phyloP scores from a whole-genome alignment of 2,329 filamentous ascomycete species.

The Immersiporthe knoxdaviesiana region DNA sequence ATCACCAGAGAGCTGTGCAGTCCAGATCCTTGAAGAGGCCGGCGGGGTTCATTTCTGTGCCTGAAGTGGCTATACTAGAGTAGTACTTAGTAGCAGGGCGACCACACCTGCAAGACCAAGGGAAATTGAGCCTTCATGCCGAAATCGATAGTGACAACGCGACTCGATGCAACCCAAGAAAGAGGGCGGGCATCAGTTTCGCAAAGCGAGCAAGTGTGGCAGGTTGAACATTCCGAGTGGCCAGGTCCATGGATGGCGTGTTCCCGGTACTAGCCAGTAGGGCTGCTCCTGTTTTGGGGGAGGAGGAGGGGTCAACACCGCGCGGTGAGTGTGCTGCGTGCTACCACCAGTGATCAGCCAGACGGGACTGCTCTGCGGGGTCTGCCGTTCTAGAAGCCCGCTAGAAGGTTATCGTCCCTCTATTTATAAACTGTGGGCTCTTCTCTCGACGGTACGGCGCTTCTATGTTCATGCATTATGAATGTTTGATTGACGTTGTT shows the following conservation, averaged over 20 bases:
- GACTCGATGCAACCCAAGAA: not conserved
- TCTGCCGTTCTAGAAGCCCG: constrained; percentile 10
- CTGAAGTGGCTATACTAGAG: not conserved
- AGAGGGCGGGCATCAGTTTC: not conserved
- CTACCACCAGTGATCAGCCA: constrained; percentile 3
- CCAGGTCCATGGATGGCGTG: not conserved
- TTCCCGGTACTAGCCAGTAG: not conserved
- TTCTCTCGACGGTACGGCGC: not conserved
- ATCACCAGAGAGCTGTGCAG: not conserved
- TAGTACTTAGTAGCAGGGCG: no score
- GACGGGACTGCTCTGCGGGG: constrained; percentile 1
- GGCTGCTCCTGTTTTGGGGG: not conserved
- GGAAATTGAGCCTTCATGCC: constrained; percentile 12
- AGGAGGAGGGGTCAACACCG: no score
- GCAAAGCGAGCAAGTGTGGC: not conserved
- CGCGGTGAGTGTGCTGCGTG: not conserved
- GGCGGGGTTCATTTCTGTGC: not conserved
- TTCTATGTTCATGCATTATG: not conserved
- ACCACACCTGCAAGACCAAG: not conserved
- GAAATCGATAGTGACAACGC: not conserved
- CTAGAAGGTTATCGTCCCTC: constrained; percentile 2
- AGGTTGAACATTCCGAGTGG: not conserved
- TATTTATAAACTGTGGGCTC: not conserved
- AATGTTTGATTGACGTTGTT: no score
- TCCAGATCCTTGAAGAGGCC: not conserved